Percentiles rank a stretch among this genome's conserved stretches.
Conservation (phyloP, 352 stramenopile genomes). For the Phytophthora multivora region DNA sequence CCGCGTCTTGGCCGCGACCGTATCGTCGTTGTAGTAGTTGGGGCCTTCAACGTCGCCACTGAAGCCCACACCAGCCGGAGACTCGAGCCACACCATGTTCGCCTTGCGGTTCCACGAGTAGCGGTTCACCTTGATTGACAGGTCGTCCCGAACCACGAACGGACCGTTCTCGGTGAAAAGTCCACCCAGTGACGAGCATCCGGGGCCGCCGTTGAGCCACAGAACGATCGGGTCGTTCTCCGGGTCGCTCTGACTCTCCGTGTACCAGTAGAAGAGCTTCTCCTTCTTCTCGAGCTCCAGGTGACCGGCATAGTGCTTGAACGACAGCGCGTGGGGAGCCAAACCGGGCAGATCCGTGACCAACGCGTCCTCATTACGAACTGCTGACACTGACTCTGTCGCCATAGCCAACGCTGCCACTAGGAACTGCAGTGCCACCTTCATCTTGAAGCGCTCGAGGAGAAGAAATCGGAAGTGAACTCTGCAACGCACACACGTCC, state of each 20-base stretch:
- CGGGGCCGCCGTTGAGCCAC: slow-evolving; percentile 83
- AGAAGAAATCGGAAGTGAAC: slow-evolving; percentile 32
- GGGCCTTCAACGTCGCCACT: slow-evolving; percentile 57
- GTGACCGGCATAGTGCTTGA: slow-evolving; percentile 78
- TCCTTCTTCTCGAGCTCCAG: slow-evolving; percentile 55
- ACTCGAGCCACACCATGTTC: slow-evolving; percentile 84
- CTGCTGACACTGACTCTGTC: background rate
- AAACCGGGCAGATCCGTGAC: slow-evolving; percentile 60
- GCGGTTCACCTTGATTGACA: slow-evolving; percentile 64
- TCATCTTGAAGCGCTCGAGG: slow-evolving; percentile 42
- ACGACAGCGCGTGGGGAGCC: slow-evolving; percentile 34
- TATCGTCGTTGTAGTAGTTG: slow-evolving; percentile 85
- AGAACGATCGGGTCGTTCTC: slow-evolving; percentile 73
- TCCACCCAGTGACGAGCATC: slow-evolving; percentile 76
- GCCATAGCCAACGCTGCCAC: slow-evolving; percentile 6
- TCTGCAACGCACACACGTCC: background rate
- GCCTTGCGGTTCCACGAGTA: slow-evolving; percentile 83
- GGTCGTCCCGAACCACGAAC: slow-evolving; percentile 63
- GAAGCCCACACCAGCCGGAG: slow-evolving; percentile 76
- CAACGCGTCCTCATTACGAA: slow-evolving; percentile 53
- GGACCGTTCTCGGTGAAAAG: slow-evolving; percentile 74
- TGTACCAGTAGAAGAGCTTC: slow-evolving; percentile 86
- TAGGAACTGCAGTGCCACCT: slow-evolving; percentile 46
- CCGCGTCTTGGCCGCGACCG: slow-evolving; percentile 76
- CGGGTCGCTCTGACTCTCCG: slow-evolving; percentile 64